A percentile compares a stretch with the other conserved stretches of the same genome.
These are phyloP conservation scores for Skeletonema grethae DNA, from an alignment of 108 stramenopile species.

Conservation along the genomic window DNA sequence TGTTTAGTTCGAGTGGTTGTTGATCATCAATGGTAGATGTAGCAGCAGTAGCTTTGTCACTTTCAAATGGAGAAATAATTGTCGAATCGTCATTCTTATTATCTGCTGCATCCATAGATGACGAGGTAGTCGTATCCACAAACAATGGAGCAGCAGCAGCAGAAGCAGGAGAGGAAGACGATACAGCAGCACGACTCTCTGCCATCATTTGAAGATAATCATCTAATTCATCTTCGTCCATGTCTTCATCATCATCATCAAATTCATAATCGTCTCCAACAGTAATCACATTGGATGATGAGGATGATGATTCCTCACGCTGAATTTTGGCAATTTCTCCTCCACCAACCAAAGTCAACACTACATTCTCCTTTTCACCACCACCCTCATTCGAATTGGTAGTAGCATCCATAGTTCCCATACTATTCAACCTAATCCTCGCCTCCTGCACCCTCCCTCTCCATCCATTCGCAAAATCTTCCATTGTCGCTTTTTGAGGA, in stretches of 20 bases:
- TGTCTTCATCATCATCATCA: conserved; percentile 78
- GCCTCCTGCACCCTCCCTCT: conserved; percentile 52
- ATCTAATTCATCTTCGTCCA: conserved; percentile 71
- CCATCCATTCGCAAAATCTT: conserved; percentile 76
- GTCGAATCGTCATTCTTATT: conserved; percentile 11
- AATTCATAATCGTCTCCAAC: conserved; percentile 35
- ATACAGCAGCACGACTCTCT: conserved; percentile 34
- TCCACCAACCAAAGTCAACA: conserved; percentile 6
- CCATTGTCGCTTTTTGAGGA: conserved; percentile 79
- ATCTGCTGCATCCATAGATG: conserved; percentile 3
- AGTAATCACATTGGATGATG: not conserved
- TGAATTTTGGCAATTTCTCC: not conserved
- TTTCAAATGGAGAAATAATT: conserved; percentile 68
- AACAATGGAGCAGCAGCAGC: conserved; percentile 30
- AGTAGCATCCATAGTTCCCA: not conserved
- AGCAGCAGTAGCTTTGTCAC: conserved; percentile 6
- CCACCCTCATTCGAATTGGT: conserved; percentile 20
- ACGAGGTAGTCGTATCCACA: conserved; percentile 34
- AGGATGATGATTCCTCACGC: not conserved
- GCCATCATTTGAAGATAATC: conserved; percentile 70
- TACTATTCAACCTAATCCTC: conserved; percentile 32
- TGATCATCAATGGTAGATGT: conserved; percentile 27
- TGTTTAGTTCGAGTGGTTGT: conserved; percentile 64
- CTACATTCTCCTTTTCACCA: conserved; percentile 17
- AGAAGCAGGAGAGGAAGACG: conserved; percentile 4